A percentile compares a stretch with the other conserved stretches of the same genome.
Conservation (phyloP, 75 land plant species). For the Cryptomeria japonica region DNA sequence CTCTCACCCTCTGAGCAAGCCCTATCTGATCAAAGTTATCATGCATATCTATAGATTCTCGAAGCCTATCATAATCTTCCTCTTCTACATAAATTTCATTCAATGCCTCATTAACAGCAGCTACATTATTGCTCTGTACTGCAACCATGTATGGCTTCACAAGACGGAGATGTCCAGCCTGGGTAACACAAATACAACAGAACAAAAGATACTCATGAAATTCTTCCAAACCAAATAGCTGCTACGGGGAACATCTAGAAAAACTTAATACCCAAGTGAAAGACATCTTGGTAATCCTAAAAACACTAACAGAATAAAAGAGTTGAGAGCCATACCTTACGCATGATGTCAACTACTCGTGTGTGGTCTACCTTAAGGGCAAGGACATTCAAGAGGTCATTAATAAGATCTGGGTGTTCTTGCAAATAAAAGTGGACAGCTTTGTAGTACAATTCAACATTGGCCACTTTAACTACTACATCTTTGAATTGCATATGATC, state of each 20-base stretch:
- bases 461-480: slow-evolving; percentile 94
- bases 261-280: neutral
- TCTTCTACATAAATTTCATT: slow-evolving; percentile 94
- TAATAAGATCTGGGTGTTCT: slow-evolving; percentile 94
- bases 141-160: slow-evolving; percentile 99
- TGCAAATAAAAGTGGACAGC: slow-evolving; percentile 96
- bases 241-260: too few species aligned
- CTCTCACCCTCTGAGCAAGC: slow-evolving; percentile 89
- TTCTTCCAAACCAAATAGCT: neutral
- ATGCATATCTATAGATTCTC: slow-evolving; percentile 96
- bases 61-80: slow-evolving; percentile 92
- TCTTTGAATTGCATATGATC: slow-evolving; percentile 99
- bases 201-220: neutral
- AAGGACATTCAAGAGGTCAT: slow-evolving; percentile 90
- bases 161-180: slow-evolving; percentile 85
- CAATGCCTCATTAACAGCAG: slow-evolving; percentile 97
- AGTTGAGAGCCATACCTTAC: slow-evolving; percentile 53
- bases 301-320: neutral
- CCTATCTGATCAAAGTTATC: slow-evolving; percentile 98
- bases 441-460: slow-evolving; percentile 97
- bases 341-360: slow-evolving; percentile 96
- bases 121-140: slow-evolving; percentile 87
- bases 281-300: neutral
- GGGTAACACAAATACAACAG: slow-evolving; percentile 19
- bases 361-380: slow-evolving; percentile 92